Conservation (phyloP, 2,329 filamentous ascomycete genomes). For the Cryphonectria carpinicola region DNA sequence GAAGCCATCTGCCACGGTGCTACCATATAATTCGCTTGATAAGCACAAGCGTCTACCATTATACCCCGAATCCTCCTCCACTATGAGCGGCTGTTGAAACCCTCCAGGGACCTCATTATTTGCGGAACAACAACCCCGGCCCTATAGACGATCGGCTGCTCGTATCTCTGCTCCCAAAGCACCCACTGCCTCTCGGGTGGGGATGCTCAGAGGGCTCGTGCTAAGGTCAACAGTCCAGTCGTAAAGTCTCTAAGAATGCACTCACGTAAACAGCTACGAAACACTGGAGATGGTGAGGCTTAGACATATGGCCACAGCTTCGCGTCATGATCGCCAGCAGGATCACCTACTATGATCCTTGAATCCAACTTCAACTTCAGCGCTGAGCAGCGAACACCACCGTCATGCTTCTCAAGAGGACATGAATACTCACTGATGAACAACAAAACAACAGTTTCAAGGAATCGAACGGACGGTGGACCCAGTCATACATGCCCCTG, state of each 20-base stretch:
- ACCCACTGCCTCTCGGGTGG: not conserved
- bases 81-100: constrained; percentile 16
- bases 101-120: constrained; percentile 16
- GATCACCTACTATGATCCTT: not conserved
- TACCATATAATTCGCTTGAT: not conserved
- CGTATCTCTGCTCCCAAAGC: not conserved
- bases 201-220: constrained; percentile 13
- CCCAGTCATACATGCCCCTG: constrained; percentile 3
- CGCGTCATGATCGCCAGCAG: not conserved
- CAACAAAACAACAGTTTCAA: not conserved
- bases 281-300: not conserved
- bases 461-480: not conserved
- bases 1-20: not conserved
- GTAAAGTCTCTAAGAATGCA: not conserved
- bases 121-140: constrained; percentile 1
- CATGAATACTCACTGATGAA: not conserved
- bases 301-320: not conserved
- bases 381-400: not conserved
- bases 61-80: not conserved
- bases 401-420: not conserved
- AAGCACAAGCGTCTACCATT: not conserved
- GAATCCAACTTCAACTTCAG: not conserved
- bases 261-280: not conserved
- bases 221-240: not conserved
- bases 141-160: not conserved